Conservation (phyloP, 345 rosid genomes). For the Populus ilicifolia region DNA sequence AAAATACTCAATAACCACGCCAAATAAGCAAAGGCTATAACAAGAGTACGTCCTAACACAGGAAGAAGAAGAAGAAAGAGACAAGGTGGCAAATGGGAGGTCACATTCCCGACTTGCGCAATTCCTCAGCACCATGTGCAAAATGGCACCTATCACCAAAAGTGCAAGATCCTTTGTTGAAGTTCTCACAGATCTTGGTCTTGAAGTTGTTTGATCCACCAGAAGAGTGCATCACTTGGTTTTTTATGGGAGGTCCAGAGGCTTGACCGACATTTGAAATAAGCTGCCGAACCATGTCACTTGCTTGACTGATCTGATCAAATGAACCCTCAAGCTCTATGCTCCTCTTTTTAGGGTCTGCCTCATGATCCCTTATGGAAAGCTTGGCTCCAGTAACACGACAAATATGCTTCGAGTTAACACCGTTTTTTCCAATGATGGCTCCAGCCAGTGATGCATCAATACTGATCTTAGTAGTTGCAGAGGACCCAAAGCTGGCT, state of each 20-base stretch:
- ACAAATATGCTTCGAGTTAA: conserved; percentile 84
- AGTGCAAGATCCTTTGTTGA: conserved; percentile 68
- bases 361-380: conserved; percentile 79
- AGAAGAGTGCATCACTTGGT: conserved; percentile 17
- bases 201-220: conserved; percentile 52
- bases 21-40: conserved; percentile 7
- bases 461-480: conserved; percentile 86
- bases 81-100: background rate
- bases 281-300: conserved; percentile 88
- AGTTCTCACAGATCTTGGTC: conserved; percentile 81
- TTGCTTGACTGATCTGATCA: conserved; percentile 94
- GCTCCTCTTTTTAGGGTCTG: conserved; percentile 73
- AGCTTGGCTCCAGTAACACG: conserved; percentile 86
- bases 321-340: conserved; percentile 94
- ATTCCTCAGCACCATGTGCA: conserved; percentile 78
- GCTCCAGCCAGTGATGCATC: conserved; percentile 93
- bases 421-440: conserved; percentile 90
- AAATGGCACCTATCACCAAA: conserved; percentile 90
- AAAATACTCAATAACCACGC: conserved; percentile 8
- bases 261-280: conserved; percentile 61
- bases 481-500: conserved; percentile 83
- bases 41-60: conserved; percentile 7
- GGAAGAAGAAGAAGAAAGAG: background rate
- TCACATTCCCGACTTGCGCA: conserved; percentile 37
- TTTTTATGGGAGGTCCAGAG: conserved; percentile 35